These are phyloP conservation scores for Entophlyctis luteolus DNA, from an alignment of 192 early-diverging fungal genomes.

Conservation along the genomic window DNA sequence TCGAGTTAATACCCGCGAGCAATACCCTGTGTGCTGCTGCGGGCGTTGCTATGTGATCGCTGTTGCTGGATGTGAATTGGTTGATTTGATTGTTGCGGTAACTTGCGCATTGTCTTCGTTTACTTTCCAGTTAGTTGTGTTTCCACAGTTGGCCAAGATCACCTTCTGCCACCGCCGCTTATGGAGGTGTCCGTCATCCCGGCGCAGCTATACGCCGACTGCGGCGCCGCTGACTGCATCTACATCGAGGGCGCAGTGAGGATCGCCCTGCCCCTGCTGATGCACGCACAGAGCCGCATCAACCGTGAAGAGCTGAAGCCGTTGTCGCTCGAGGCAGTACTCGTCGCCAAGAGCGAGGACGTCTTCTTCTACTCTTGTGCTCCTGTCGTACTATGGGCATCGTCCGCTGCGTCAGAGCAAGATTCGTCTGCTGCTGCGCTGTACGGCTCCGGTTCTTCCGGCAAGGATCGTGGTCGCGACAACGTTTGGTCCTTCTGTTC, in stretches of 20 bases:
- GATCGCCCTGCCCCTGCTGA: neutral
- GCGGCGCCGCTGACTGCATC: neutral
- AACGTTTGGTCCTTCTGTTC: conserved; percentile 11
- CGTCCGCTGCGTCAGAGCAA: neutral
- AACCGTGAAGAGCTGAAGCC: conserved; percentile 19
- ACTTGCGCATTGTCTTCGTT: no score
- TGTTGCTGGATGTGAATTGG: no score
- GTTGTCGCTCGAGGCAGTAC: conserved; percentile 8
- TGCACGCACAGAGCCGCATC: conserved; percentile 16
- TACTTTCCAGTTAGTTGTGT: no score
- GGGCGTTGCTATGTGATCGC: no score
- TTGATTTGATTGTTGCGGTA: no score
- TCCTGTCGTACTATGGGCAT: conserved; percentile 8
- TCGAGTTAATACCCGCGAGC: no score
- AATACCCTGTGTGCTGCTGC: no score
- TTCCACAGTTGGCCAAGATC: no score
- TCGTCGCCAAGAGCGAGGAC: conserved; percentile 4
- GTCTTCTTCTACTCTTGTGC: conserved; percentile 17
- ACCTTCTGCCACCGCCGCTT: neutral
- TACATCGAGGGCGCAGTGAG: neutral
- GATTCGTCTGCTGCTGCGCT: neutral
- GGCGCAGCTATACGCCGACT: neutral
- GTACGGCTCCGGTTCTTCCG: neutral
- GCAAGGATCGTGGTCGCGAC: neutral
- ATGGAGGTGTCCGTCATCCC: neutral